Evolutionary conservation across 805 yeast species (phyloP), one percentile per base, ranked within the genome.

Genomic region (Suhomyces sp.): DNA sequence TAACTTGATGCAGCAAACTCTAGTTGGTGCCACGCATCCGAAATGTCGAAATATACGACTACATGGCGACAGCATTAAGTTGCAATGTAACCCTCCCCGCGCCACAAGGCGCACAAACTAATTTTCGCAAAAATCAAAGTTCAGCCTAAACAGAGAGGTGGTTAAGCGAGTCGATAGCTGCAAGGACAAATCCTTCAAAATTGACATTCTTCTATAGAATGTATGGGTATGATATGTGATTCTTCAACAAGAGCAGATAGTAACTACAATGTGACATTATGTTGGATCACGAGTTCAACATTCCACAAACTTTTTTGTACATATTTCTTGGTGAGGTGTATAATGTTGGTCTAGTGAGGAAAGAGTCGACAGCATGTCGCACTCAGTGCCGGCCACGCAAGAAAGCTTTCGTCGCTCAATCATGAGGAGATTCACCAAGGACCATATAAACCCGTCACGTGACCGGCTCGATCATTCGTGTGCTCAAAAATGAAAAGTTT

Each of bases 401-500:
- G 7, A 7, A 24, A 24, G 25, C 25, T 24, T 7, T 5, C 25
- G 25, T 7, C 29, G 24, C 24, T 22, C 8, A 7, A 22, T 22
- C 24, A 6, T 22, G 24, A 22, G 29, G 35, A 7, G 15, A 31
- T n/a, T 13, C n/a, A 31, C 35, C 35, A 31, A n/a, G 6, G 2
- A 3, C 9, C 33, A 29, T 12, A 10, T 1, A 4, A 6, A n/a
- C 2, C 2, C 2, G 20, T 17, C 41, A 37, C 41, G 41, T 37
- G 41, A 37, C n/a, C 3, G 12, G 4, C 20, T 17, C 22, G 21
- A 21, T 41, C 22, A 17, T 39, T 39, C 44, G 44, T 41, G 44
- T 41, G 44, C 44, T 19, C 25, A 21, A 43, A 43, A 17, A 33
- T 46, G 48, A 46, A 46, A 46, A 46, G 43, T 46, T 46, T 46